Percentiles rank a stretch among this genome's conserved stretches.
phyloP scores from a whole-genome alignment of 139 green algal species.

The Mesotaenium endlicherianum region DNA sequence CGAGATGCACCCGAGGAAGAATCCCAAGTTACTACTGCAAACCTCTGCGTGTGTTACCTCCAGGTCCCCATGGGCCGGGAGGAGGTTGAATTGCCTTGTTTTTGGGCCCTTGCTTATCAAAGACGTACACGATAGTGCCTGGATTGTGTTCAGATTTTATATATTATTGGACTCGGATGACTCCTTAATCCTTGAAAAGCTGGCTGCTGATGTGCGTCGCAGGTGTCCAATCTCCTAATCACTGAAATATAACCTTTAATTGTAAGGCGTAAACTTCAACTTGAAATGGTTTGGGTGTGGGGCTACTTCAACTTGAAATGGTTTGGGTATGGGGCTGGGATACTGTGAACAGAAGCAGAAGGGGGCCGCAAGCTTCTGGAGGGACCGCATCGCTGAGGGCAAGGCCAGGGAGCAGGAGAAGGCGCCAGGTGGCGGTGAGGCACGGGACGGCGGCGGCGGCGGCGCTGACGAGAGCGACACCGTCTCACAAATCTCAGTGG shows the following conservation, averaged over 20 bases:
- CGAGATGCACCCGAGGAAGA: too few species aligned
- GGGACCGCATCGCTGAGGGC: not conserved
- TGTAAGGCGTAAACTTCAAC: not conserved
- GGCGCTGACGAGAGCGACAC: not conserved
- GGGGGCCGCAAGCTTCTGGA: not conserved
- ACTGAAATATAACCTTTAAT: not conserved
- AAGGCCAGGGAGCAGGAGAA: not conserved
- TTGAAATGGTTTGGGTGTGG: not conserved
- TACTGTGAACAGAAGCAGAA: conserved; percentile 6
- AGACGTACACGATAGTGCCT: too few species aligned
- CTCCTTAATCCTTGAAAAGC: not conserved
- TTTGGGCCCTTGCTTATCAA: too few species aligned
- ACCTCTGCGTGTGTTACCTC: too few species aligned
- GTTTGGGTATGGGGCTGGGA: too few species aligned
- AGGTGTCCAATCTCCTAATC: not conserved
- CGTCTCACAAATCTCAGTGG: not conserved
- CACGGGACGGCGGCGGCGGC: not conserved
- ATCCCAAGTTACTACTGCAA: too few species aligned
- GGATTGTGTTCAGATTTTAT: too few species aligned
- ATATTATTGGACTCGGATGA: too few species aligned
- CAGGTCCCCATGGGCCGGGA: too few species aligned
- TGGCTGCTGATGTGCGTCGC: not conserved
- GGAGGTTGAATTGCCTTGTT: too few species aligned
- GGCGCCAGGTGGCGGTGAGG: not conserved
- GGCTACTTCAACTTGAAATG: not conserved